phyloP scores from a whole-genome alignment of 1,139 yeast species.

The Candida buenavistaensis region DNA sequence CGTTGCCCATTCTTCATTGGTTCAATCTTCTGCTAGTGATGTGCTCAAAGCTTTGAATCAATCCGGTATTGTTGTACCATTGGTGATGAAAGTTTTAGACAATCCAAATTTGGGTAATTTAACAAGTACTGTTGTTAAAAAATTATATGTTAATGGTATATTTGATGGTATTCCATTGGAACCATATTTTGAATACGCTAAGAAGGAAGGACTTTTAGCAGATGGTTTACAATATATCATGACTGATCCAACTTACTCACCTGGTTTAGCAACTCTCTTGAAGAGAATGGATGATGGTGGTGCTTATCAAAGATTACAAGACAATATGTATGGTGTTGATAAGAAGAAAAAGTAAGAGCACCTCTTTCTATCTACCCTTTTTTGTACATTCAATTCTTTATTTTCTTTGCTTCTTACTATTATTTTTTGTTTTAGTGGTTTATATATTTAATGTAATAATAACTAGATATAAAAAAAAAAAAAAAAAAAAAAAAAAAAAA shows the following conservation, averaged over 20 bases:
- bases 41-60: constrained; percentile 33
- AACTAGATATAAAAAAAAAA: neutral
- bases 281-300: constrained; percentile 36
- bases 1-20: constrained; percentile 26
- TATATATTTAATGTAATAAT: too few species aligned
- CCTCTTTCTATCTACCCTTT: too few species aligned
- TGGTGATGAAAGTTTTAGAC: constrained; percentile 26
- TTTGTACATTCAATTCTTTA: too few species aligned
- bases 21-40: constrained; percentile 24
- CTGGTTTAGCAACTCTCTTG: constrained; percentile 34
- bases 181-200: constrained; percentile 22
- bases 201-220: constrained; percentile 24
- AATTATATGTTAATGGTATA: constrained; percentile 35
- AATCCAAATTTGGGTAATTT: constrained; percentile 25
- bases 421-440: too few species aligned
- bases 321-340: constrained; percentile 32
- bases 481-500: neutral
- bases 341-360: too few species aligned
- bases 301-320: constrained; percentile 30
- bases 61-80: constrained; percentile 32
- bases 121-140: constrained; percentile 24
- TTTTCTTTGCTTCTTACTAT: too few species aligned
- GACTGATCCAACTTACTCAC: constrained; percentile 31
- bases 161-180: constrained; percentile 31
- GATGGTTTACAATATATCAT: constrained; percentile 26